These are phyloP conservation scores for Mortierella sp. DNA, from an alignment of 371 early-diverging fungal species.

Conservation along the genomic window DNA sequence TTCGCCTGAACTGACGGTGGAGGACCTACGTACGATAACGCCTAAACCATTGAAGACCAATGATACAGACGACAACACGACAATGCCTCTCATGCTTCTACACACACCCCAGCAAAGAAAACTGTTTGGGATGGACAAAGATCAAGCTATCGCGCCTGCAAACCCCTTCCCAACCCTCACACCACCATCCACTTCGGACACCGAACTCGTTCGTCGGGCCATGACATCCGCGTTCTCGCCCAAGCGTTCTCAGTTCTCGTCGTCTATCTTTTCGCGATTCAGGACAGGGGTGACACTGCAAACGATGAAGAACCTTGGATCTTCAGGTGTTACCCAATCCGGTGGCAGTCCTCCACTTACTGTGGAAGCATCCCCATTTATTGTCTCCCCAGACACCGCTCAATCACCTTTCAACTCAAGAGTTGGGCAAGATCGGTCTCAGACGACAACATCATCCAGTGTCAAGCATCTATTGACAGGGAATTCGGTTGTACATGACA, in stretches of 20 bases:
- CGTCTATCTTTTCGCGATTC: slow-evolving; percentile 46
- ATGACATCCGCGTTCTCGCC: slow-evolving; percentile 1
- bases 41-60: slow-evolving; percentile 30
- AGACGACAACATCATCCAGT: slow-evolving; percentile 4
- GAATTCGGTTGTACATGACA: slow-evolving; percentile 17
- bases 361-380: not conserved
- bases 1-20: slow-evolving; percentile 23
- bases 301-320: not conserved
- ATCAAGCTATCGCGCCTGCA: slow-evolving; percentile 3
- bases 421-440: not conserved
- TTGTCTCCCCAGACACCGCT: not conserved
- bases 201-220: not conserved
- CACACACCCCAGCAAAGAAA: slow-evolving; percentile 45
- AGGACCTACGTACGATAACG: slow-evolving; percentile 43
- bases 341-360: too few species aligned
- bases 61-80: not conserved
- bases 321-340: not conserved
- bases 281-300: slow-evolving; percentile 1
- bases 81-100: slow-evolving; percentile 45
- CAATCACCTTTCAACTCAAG: not conserved
- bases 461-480: slow-evolving; percentile 12
- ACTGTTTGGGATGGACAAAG: slow-evolving; percentile 17
- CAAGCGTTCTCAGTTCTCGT: slow-evolving; percentile 13
- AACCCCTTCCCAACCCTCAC: slow-evolving; percentile 9
- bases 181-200: slow-evolving; percentile 8